phyloP scores from a whole-genome alignment of 495 filamentous ascomycete genomes.

The Monascus purpureus region DNA sequence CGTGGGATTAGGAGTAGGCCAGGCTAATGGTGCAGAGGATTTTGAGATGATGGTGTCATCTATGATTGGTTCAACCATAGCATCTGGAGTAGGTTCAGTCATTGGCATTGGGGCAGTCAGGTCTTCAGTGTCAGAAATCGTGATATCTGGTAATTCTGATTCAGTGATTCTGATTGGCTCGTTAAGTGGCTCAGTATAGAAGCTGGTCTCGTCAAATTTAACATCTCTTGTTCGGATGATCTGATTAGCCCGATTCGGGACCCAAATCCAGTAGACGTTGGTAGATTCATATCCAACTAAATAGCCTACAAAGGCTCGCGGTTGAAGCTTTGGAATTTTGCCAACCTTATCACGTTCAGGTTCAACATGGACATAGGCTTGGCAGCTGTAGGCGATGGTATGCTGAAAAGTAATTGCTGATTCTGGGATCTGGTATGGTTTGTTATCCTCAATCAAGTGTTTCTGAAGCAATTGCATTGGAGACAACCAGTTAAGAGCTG shows the following conservation, averaged over 20 bases:
- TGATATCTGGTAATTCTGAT: too few species aligned
- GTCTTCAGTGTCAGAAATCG: too few species aligned
- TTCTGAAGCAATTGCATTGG: not conserved
- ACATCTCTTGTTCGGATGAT: not conserved
- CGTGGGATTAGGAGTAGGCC: too few species aligned
- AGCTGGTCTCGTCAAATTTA: not conserved
- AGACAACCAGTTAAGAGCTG: not conserved
- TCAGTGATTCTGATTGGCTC: too few species aligned
- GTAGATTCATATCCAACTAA: not conserved
- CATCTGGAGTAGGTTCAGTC: too few species aligned
- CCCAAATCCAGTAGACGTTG: not conserved
- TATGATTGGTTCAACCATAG: too few species aligned
- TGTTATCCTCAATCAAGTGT: not conserved
- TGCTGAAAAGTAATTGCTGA: not conserved
- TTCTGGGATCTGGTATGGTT: not conserved
- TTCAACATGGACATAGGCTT: not conserved
- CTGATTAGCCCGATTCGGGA: not conserved
- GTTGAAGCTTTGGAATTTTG: not conserved
- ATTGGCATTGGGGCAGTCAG: too few species aligned
- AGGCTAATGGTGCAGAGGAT: too few species aligned
- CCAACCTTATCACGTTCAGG: not conserved
- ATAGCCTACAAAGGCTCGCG: not conserved
- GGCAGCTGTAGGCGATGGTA: not conserved
- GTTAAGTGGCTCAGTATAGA: too few species aligned
- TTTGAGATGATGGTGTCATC: too few species aligned